phyloP scores from a whole-genome alignment of 352 stramenopile species.

The Peronosclerospora sorghi region DNA sequence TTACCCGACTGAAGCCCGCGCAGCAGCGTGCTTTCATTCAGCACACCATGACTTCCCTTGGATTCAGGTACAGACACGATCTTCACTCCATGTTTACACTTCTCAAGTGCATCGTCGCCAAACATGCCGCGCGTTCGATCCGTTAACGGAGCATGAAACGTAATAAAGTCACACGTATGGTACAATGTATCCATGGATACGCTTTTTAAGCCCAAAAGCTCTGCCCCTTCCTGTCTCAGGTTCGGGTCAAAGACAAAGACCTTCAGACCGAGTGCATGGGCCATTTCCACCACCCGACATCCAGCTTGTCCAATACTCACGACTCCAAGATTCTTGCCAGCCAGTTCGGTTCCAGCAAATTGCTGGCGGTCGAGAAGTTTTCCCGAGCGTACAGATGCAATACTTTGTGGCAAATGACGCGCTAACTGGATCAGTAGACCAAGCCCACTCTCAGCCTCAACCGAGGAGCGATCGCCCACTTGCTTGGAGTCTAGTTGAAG shows the following conservation, averaged over 20 bases:
- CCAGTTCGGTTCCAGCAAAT: conserved; percentile 52
- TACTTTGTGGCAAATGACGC: conserved; percentile 43
- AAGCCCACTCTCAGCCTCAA: conserved; percentile 60
- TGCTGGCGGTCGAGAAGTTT: conserved; percentile 26
- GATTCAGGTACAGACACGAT: conserved; percentile 80
- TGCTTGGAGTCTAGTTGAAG: conserved; percentile 71
- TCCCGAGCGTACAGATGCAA: conserved; percentile 24
- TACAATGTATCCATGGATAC: conserved; percentile 56
- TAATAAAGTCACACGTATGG: conserved; percentile 84
- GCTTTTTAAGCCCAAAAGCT: conserved; percentile 52
- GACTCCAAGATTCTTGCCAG: conserved; percentile 50
- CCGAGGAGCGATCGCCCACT: conserved; percentile 54
- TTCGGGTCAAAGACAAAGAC: conserved; percentile 69
- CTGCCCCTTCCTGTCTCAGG: conserved; percentile 51
- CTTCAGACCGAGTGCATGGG: conserved; percentile 52
- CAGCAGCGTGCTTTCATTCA: conserved; percentile 76
- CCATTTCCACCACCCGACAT: conserved; percentile 65
- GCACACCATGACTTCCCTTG: conserved; percentile 54
- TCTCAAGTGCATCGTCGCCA: conserved; percentile 53
- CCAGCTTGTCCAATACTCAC: conserved; percentile 65
- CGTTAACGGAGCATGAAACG: conserved; percentile 92
- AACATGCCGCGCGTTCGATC: conserved; percentile 87
- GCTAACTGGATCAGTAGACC: conserved; percentile 55
- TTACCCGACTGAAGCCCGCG: conserved; percentile 53
- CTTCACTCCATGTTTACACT: conserved; percentile 86